Percentiles rank a stretch among this genome's conserved stretches.
phyloP scores from a whole-genome alignment of 306 rosid species.

The Prunus armeniaca region DNA sequence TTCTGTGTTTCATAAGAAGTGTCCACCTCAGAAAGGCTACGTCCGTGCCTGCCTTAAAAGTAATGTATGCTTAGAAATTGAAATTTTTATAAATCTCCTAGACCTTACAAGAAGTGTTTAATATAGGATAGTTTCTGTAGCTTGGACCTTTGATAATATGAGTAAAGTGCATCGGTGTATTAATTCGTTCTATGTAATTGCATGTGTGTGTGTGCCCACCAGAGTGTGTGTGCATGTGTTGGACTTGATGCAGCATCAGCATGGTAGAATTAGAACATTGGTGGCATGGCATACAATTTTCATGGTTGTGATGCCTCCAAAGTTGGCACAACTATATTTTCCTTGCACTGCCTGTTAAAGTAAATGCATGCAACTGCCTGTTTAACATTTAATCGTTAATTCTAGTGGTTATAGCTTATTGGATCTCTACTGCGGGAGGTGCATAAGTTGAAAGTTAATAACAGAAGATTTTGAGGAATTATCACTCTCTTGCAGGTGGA shows the following conservation, averaged over 20 bases:
- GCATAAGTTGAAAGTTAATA: not conserved
- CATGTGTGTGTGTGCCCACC: not conserved
- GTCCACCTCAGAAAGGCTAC: slow-evolving; percentile 61
- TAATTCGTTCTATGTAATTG: not conserved
- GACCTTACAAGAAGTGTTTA: not conserved
- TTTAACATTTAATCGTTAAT: not conserved
- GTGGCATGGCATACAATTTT: not conserved
- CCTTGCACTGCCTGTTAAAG: not conserved
- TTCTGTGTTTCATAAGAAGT: slow-evolving; percentile 72
- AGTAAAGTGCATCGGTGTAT: not conserved
- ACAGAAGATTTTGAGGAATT: slow-evolving; percentile 1
- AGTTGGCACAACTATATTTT: not conserved
- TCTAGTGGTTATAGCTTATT: not conserved
- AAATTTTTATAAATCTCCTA: not conserved
- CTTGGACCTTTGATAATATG: not conserved
- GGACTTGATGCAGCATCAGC: not conserved
- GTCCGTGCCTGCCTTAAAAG: slow-evolving; percentile 91
- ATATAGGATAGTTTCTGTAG: not conserved
- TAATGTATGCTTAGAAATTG: slow-evolving; percentile 57
- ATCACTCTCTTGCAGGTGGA: slow-evolving; percentile 54
- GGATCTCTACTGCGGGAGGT: not conserved
- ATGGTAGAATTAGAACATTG: not conserved
- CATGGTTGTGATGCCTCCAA: not conserved
- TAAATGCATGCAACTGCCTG: not conserved
- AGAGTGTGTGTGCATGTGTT: not conserved